Base-by-base conservation (phyloP, 2,329 filamentous ascomycete genomes). In the Cadophora sp. region DNA sequence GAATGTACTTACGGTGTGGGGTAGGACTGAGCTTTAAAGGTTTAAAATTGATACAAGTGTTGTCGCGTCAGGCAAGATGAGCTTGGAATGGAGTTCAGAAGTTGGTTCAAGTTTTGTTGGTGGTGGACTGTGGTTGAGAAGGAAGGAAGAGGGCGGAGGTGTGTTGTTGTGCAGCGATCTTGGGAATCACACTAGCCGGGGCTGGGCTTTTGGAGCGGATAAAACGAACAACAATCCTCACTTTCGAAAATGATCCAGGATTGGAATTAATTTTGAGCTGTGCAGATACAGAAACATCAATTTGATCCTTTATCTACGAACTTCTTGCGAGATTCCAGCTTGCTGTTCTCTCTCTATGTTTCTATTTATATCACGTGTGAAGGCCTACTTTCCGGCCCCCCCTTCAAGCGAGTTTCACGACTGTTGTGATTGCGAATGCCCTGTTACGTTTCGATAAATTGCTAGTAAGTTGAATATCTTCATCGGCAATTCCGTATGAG, bases 1-100 rank as follows among this genome's bases (percentile, higher is more conserved):
- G 59, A 61, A 71, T 71, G 69, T 48, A 75, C 75, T 74, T 75
- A 76, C 75, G 40, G 64, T 70, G 69, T 67, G 46, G 12, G 48
- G 26, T 55, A 46, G 55, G 16, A 22, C 55, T 50, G 43, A 59
- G 2, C 59, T 53, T 14, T 26, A 48, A 24, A 29, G 27, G 14
- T 22, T 46, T 65, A 8, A 37, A 34, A 31, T 67, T 71, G 37
- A 56, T 66, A 19, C 34, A 56, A 29, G 14, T 53, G 43, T 67
- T 58, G 70, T 74, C 71, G 71, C 72, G 65, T 53, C 37, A 68
- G 62, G 53, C 48, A 19, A 40, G 14, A 34, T 22, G 58, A 67
- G 64, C 46, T 31, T 59, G 59, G 31, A 62, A 71, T 66, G 43
- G 48, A 55, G 43, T 65, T 65, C 60, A 40, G 56, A 65, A 67